Percentiles rank a stretch among this genome's conserved stretches.
Conservation (phyloP, 2,329 filamentous ascomycete species). For the Penicillium sp. region DNA sequence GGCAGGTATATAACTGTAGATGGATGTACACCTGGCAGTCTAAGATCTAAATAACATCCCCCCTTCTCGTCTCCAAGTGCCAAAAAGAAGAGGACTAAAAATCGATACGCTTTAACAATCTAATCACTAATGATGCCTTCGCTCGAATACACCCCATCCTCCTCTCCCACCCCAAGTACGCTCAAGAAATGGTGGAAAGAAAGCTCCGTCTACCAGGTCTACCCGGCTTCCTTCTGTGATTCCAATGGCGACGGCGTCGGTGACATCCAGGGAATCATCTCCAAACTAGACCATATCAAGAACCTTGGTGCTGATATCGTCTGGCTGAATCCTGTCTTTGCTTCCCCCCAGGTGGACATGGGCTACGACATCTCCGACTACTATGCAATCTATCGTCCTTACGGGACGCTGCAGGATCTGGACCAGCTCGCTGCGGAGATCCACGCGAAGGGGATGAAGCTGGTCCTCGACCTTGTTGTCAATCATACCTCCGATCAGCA, state of each 20-base stretch:
- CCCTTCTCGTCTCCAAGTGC: too few species aligned
- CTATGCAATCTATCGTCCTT: constrained; percentile 62
- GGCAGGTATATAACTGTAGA: not conserved
- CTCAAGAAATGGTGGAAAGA: constrained; percentile 42
- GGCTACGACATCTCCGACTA: constrained; percentile 64
- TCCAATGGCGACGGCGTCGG: constrained; percentile 60
- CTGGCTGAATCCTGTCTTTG: constrained; percentile 58
- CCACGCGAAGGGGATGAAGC: constrained; percentile 66
- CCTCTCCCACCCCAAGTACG: too few species aligned
- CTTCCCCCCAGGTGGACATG: constrained; percentile 58
- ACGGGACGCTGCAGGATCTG: constrained; percentile 69
- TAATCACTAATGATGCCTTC: too few species aligned
- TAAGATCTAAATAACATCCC: too few species aligned
- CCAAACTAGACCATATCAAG: constrained; percentile 66
- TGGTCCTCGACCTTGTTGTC: constrained; percentile 76
- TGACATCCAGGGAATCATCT: constrained; percentile 67
- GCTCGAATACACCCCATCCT: too few species aligned
- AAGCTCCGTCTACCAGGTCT: constrained; percentile 53
- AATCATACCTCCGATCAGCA: constrained; percentile 74
- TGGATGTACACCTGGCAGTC: too few species aligned
- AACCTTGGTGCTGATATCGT: constrained; percentile 65
- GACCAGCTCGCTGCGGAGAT: constrained; percentile 63
- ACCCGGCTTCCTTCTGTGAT: constrained; percentile 62
- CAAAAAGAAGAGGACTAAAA: too few species aligned
- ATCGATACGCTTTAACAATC: too few species aligned